Base-by-base conservation (phyloP, 2,329 filamentous ascomycete species). In the Fusarium brachygibbosum region DNA sequence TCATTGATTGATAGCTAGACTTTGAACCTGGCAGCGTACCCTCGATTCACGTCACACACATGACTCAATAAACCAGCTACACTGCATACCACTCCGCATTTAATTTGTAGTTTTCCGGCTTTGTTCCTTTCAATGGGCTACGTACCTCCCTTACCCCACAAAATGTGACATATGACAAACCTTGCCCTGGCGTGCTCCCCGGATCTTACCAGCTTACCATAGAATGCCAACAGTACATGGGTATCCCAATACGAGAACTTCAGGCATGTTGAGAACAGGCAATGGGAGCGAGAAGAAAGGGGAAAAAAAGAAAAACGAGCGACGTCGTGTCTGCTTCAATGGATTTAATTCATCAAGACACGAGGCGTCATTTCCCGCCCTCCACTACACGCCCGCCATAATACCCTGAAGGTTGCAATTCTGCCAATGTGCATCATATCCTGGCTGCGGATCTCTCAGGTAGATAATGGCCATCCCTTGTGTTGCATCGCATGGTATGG, bases 381-480 rank as follows among this genome's bases (percentile, higher is more conserved):
- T 58, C 54, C 38, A 56, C 44, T 38, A 52, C 50, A 65, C 59
- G 54, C 46, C 59, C 59, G 44, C 46, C 50, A 62, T 59, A 35
- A n/a, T 46, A 50, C 50, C 68, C 58, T 64, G 46, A 38, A 46
- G 48, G 63, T 63, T 70, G 53, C 57, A 58, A 60, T 53, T 46
- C 59, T 50, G 37, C 35, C 44, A 50, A 52, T 49, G 57, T 72
- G 67, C 61, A 72, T 59, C 32, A 60, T 60, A 74, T 72, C 71
- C 71, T 50, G 64, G 67, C 41, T 62, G 71, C 58, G 67, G 71
- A 74, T 74, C 71, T 45, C n/a, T 55, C 57, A 70, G 57, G 38
- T 70, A 63, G 58, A 37, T 56, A 31, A 19, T 17, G 40, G 21
- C 23, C 58, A 61, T 69, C 45, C 51, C 56, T 60, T 70, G 63